Evolutionary conservation across 106 monocot species (phyloP), one percentile per base, ranked within the genome.

Genomic region (Agapanthus africanus): DNA sequence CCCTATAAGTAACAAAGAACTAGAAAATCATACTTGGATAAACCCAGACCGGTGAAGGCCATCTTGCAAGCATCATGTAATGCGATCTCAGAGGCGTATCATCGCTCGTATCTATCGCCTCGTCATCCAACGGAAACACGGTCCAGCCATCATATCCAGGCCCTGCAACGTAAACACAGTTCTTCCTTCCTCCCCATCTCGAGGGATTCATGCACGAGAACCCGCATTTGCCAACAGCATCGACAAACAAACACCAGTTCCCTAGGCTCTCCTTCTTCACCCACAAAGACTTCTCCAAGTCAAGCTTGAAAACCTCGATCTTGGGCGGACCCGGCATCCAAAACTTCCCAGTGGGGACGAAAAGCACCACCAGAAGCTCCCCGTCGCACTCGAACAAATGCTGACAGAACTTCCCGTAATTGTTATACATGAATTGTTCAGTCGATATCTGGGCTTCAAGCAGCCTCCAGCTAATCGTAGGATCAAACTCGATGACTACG

Each of bases 21-120:
- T 10, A 64, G 19, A 63, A 51, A 28, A 77, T 47, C 54, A 54
- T 28, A 65, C 64, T 71, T 4, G 77, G 77, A 18, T 71, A 65
- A 46, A 77, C 70, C 77, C 77, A 77, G n/a, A 71, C 51, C 0
- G 77, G 77, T 2, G 65, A 77, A 40, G 71, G 71, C 77, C 77
- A 77, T 30, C 13, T 46, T 5, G 30, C 50, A 38, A 36, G 25
- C 33, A 16, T 6, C 23, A 6, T 0, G 2, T 52, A 4, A 1
- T 0, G 21, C 14, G 70, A 27, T 8, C 13, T 21, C 11, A 70
- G 26, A n/a, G 54, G 54, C 11, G 36, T 49, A 0, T 54, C 26
- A 2, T 38, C 51, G 5, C 14, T 9, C 27, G 26, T 52, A 70
- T 70, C 70, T 25, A 70, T 56, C 21, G 19, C 51, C 16, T 37